These are phyloP conservation scores for Pulveroboletus sp. DNA, from an alignment of 768 basidiomycete genomes.

Conservation along the genomic window DNA sequence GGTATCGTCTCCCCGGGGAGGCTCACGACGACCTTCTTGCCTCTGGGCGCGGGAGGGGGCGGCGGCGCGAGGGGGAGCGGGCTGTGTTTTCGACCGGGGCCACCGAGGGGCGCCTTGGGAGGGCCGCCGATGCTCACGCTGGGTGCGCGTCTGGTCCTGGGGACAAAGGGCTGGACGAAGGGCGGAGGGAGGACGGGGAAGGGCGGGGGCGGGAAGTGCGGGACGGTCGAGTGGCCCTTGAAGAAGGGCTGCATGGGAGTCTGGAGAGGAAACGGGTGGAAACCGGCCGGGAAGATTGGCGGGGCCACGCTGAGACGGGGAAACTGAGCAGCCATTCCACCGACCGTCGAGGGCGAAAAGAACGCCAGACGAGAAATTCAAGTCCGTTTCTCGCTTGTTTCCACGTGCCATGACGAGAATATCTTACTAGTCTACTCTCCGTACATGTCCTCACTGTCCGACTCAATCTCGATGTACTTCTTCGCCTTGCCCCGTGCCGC, in stretches of 20 bases:
- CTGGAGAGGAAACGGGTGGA: conserved; percentile 56
- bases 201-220: conserved; percentile 55
- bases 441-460: conserved; percentile 48
- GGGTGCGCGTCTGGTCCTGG: conserved; percentile 60
- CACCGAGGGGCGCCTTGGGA: conserved; percentile 82
- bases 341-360: background rate
- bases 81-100: conserved; percentile 72
- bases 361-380: background rate
- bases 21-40: conserved; percentile 66
- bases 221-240: conserved; percentile 54
- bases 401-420: conserved; percentile 12
- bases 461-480: conserved; percentile 61
- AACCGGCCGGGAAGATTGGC: conserved; percentile 50
- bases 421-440: too few relatives aligned
- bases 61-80: conserved; percentile 46
- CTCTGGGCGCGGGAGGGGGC: conserved; percentile 41
- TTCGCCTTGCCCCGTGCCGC: conserved; percentile 47
- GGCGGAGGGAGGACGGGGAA: conserved; percentile 51
- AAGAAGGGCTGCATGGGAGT: conserved; percentile 76
- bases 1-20: conserved; percentile 64
- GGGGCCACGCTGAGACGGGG: conserved; percentile 58
- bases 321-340: conserved; percentile 27
- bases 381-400: conserved; percentile 9
- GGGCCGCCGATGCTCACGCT: conserved; percentile 77
- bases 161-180: conserved; percentile 49